Percentiles rank a stretch among this genome's conserved stretches.
These are phyloP conservation scores for Starmerella ratchasimensis DNA, from an alignment of 805 yeast species.

Conservation along the genomic window DNA sequence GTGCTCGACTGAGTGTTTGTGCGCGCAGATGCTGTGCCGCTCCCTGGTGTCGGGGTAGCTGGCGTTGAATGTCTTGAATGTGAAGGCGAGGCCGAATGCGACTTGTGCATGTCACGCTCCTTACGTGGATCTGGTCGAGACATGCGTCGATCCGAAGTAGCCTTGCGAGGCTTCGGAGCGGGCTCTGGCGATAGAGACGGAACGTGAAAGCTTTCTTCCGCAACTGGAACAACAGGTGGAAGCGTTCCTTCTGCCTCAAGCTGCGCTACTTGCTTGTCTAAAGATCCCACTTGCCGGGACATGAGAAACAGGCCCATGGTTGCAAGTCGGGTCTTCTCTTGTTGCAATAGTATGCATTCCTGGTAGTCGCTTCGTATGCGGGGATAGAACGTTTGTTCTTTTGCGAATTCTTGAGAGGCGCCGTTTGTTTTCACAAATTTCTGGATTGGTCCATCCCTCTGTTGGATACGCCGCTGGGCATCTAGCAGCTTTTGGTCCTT, in stretches of 20 bases:
- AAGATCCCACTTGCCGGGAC: constrained; percentile 54
- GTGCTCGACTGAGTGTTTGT: too few relatives aligned
- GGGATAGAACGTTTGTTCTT: constrained; percentile 52
- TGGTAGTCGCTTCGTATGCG: constrained; percentile 59
- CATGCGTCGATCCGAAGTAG: constrained; percentile 3
- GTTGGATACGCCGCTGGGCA: constrained; percentile 48
- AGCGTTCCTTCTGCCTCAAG: constrained; percentile 67
- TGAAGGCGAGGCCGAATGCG: neutral
- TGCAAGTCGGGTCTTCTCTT: constrained; percentile 64
- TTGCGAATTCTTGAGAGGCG: constrained; percentile 64
- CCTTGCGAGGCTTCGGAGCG: constrained; percentile 4
- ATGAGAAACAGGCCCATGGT: constrained; percentile 72
- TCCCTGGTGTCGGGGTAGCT: too few relatives aligned
- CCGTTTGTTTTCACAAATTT: constrained; percentile 75
- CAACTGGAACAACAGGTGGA: constrained; percentile 29
- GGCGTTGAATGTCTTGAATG: too few relatives aligned
- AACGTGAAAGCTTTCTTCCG: constrained; percentile 9
- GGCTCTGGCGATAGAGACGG: constrained; percentile 13
- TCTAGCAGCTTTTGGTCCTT: constrained; percentile 58
- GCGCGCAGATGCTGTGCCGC: too few relatives aligned
- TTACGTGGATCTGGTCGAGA: constrained; percentile 3
- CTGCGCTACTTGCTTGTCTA: constrained; percentile 62
- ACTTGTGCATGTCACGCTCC: neutral
- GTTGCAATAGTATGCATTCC: constrained; percentile 47
- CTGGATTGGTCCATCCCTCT: constrained; percentile 66